Base-by-base conservation (phyloP, 805 yeast species). In the Kazachstania bromeliacearum region DNA sequence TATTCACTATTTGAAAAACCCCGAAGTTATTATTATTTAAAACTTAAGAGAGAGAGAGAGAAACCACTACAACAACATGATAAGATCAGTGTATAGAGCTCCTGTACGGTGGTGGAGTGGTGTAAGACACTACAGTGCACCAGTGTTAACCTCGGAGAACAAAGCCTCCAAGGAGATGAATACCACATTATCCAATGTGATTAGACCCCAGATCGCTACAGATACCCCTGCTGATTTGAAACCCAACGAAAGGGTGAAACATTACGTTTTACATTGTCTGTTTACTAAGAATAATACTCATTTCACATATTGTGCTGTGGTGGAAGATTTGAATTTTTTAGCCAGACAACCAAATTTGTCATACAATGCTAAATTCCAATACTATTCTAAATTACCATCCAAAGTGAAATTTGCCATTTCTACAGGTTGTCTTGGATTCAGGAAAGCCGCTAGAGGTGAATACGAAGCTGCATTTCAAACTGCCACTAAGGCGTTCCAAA, bases 401-500 rank as follows among this genome's bases (percentile, higher is more conserved):
- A 79, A 75, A 44, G 77, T 80, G 20, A 70, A 73, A 44, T 55
- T 79, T 31, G 73, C 79, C 16, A 63, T 84, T 34, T 73, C 85
- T 6, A 80, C 95, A 0, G 98, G 98, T 35, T 75, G 73, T 54
- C 66, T 85, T 35, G 98, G 97, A 3, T 89, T 87, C 67, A 73
- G 85, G 52, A 85, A 87, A 52, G 75, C 92, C 13, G 85, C 85
- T 38, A 77, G 96, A 61, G 85, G 94, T 33, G 95, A 85, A 59
- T 85, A 84, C 53, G 98, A 89, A 62, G 96, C 95, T 1, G 81
- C 81, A 10, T 88, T 80, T 67, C 96, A 87, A 58, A 79, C 89
- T 7, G 66, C 87, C 12, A 66, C 87, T 4, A 73, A 73, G 44
- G 68, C 84, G 62, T 85, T 89, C 60, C 70, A 77, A 43, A 58